phyloP scores from a whole-genome alignment of 169 alveolate genomes.

The Eimeria mitis region DNA sequence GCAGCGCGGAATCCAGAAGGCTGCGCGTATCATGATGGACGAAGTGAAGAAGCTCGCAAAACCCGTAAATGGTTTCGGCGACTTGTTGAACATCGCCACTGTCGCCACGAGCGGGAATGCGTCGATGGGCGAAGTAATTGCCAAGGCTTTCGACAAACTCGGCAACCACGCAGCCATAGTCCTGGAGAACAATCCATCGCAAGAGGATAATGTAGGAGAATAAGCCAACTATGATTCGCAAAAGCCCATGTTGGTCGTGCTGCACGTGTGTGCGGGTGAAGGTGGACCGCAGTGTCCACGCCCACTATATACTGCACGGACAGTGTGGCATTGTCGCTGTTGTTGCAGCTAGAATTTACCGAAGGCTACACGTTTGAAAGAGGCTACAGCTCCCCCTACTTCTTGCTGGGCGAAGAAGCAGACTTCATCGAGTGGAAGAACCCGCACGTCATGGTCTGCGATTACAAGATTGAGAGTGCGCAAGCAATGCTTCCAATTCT shows the following conservation, averaged over 20 bases:
- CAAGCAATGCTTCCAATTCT: slow-evolving; percentile 91
- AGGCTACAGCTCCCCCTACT: slow-evolving; percentile 93
- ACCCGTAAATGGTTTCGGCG: slow-evolving; percentile 91
- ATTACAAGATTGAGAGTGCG: slow-evolving; percentile 90
- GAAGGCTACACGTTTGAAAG: slow-evolving; percentile 94
- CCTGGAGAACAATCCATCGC: slow-evolving; percentile 92
- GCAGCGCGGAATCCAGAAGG: slow-evolving; percentile 93
- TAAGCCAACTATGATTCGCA: neutral
- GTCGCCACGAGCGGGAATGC: slow-evolving; percentile 94
- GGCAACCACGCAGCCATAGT: slow-evolving; percentile 94
- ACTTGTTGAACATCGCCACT: slow-evolving; percentile 92
- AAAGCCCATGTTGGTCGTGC: neutral
- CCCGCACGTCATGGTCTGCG: slow-evolving; percentile 90
- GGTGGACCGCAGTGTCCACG: neutral
- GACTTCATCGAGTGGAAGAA: slow-evolving; percentile 91
- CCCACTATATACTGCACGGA: neutral
- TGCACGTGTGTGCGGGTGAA: neutral
- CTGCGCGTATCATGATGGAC: slow-evolving; percentile 90
- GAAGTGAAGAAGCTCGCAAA: slow-evolving; percentile 90
- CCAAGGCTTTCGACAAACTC: slow-evolving; percentile 92
- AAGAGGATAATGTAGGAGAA: slow-evolving; percentile 87
- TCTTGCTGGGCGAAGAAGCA: slow-evolving; percentile 90
- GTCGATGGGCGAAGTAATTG: slow-evolving; percentile 92
- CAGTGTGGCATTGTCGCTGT: slow-evolving; percentile 1
- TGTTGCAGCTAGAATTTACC: slow-evolving; percentile 90